Base-by-base conservation (phyloP, 2,329 filamentous ascomycete species). In the Pseudogymnoascus sp. region DNA sequence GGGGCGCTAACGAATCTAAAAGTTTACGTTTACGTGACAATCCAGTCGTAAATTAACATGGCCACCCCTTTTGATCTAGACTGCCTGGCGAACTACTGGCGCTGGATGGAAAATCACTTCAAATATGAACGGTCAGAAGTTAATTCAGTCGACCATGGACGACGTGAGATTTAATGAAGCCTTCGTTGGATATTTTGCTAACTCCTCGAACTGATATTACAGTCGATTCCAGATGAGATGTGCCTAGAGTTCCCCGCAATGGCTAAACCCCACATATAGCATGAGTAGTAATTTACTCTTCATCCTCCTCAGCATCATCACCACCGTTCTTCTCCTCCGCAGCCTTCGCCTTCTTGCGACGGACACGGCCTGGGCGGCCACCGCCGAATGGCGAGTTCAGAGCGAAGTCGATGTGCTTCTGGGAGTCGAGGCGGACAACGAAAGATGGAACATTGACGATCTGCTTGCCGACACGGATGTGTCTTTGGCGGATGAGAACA, bases 321-420 rank as follows among this genome's bases (percentile, higher is more conserved):
- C 81, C 90, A 67, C 83, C 90, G 72, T 87, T 90, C 77, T 86
- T 88, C 80, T 88, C 88, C 83, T 96, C 91, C 68, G 92, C 91
- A 73, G 95, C 91, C 85, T 91, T 93, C 80, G 93, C 91, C 93
- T 97, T 99, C 95, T 97, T 99, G 87, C 95, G 96, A 82, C 91
- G 88, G 77, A 97, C 93, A 87, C 95, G 95, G 74, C 95, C 95
- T 75, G 92, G 91, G 75, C 95, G 93, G 78, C 95, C 95, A 79
- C 93, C 93, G 82, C 95, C 95, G 76, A 96, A 97, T 78, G 95
- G 93, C 78, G 93, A 97, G 82, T 89, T 96, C 71, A 99, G 87
- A 69, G 95, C 86, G 80, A 99, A 97, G 86, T 99, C 95, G 76
- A 99, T 97, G 89, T 99, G 95, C 91, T 99, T 99, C 89, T 99